Evolutionary conservation across 768 basidiomycete genomes (phyloP).

Genomic region (Pholiota conissans): DNA sequence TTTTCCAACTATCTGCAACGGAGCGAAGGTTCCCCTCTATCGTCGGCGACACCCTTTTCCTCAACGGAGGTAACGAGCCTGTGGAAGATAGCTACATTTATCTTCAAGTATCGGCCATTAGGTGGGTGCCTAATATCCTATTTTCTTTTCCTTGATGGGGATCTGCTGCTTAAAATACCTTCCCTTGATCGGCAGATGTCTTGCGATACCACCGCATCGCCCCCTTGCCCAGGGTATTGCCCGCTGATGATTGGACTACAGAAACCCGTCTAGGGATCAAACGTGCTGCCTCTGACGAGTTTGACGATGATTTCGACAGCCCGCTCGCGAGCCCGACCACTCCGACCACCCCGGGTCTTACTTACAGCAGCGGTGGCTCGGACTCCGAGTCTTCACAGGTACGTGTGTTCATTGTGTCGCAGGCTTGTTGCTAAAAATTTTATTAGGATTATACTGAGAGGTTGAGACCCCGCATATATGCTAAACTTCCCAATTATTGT

Average conservation of each 20-base stretch:
- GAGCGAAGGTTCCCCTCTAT: slow-evolving; percentile 25
- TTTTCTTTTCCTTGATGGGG: background rate
- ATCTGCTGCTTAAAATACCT: background rate
- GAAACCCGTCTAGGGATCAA: slow-evolving; percentile 21
- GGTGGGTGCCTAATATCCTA: slow-evolving; percentile 14
- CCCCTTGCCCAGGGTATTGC: slow-evolving; percentile 12
- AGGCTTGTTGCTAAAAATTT: no score
- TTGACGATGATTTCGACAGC: slow-evolving; percentile 19
- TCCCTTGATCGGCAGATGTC: slow-evolving; percentile 14
- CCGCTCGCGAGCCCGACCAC: slow-evolving; percentile 10
- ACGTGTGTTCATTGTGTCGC: background rate
- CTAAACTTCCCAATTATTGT: slow-evolving; percentile 14
- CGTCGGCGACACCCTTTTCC: slow-evolving; percentile 29
- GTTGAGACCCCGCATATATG: slow-evolving; percentile 15
- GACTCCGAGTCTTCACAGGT: slow-evolving; percentile 27
- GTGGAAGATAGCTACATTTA: slow-evolving; percentile 30
- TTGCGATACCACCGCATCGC: slow-evolving; percentile 23
- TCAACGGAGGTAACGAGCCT: slow-evolving; percentile 32
- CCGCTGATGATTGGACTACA: slow-evolving; percentile 8
- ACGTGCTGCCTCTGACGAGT: slow-evolving; percentile 22
- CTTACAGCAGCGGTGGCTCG: slow-evolving; percentile 19
- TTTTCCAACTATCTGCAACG: slow-evolving; percentile 27
- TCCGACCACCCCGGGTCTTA: slow-evolving; percentile 11
- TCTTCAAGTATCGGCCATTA: slow-evolving; percentile 30
- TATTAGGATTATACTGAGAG: slow-evolving; percentile 16